phyloP scores from a whole-genome alignment of 1,139 yeast species.

The Debaryomycetaceae sp. region DNA sequence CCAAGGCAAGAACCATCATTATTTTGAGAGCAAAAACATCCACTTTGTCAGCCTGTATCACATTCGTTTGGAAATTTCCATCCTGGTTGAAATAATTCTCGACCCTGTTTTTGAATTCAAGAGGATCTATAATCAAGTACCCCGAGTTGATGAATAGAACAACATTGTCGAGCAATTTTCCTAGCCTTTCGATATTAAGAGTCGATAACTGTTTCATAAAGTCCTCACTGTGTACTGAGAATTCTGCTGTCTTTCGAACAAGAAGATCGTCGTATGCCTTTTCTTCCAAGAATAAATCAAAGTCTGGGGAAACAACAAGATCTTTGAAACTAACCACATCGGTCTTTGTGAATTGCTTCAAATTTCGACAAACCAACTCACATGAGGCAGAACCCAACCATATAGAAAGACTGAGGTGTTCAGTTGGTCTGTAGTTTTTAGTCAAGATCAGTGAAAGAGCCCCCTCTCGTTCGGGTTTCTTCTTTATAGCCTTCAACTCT shows the following conservation, averaged over 20 bases:
- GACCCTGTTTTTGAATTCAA: constrained; percentile 14
- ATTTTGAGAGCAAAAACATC: constrained; percentile 21
- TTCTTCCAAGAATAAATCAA: constrained; percentile 24
- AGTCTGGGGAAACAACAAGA: constrained; percentile 20
- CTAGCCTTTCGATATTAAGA: constrained; percentile 3
- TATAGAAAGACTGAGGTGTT: constrained; percentile 14
- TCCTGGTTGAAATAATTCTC: constrained; percentile 12
- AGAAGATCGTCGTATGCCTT: constrained; percentile 16
- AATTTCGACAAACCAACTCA: constrained; percentile 27
- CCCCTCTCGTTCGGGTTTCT: not conserved
- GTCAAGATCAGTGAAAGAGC: not conserved
- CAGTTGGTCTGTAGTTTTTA: not conserved
- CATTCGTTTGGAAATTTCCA: constrained; percentile 6
- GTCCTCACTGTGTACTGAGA: not conserved
- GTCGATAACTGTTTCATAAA: not conserved
- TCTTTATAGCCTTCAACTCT: constrained; percentile 9
- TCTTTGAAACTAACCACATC: constrained; percentile 8
- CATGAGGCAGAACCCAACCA: constrained; percentile 24
- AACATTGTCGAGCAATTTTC: constrained; percentile 12
- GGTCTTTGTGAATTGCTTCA: constrained; percentile 17
- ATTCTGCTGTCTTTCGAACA: not conserved
- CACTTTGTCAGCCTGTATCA: constrained; percentile 2
- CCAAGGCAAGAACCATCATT: constrained; percentile 21
- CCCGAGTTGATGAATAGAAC: constrained; percentile 23
- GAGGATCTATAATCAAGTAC: constrained; percentile 22